Conservation (phyloP, 805 yeast genomes). For the Lipomyces spencermartinsiae region DNA sequence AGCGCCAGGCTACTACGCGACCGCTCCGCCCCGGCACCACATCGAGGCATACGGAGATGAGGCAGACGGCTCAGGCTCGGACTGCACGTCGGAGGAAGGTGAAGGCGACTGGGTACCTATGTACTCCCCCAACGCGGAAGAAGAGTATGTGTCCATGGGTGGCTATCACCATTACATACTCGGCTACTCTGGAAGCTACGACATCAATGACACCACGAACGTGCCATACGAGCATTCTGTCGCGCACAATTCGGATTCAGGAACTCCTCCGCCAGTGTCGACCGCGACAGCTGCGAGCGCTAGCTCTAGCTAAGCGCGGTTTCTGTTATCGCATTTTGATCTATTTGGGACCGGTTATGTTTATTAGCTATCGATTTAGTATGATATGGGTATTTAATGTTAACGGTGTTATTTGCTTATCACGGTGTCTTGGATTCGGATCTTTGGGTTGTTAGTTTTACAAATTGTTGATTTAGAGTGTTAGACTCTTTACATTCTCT, state of each 20-base stretch:
- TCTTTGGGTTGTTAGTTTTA: neutral
- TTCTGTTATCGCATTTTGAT: neutral
- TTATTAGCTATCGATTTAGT: neutral
- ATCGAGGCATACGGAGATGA: constrained; percentile 16
- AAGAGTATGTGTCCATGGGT: constrained; percentile 31
- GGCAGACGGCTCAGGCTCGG: neutral
- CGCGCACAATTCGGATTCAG: neutral
- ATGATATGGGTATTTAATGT: neutral
- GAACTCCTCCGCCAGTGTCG: neutral
- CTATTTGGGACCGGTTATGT: neutral
- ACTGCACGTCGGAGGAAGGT: neutral
- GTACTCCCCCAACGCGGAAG: constrained; percentile 29
- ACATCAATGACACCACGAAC: constrained; percentile 14
- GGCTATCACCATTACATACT: constrained; percentile 25
- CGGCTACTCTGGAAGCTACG: constrained; percentile 17
- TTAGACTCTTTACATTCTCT: neutral
- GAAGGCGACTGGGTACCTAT: constrained; percentile 34
- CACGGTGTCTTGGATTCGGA: neutral
- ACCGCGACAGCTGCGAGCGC: neutral
- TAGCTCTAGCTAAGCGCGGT: neutral
- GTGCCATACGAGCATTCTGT: constrained; percentile 29
- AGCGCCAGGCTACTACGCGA: constrained; percentile 25
- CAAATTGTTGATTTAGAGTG: constrained; percentile 1
- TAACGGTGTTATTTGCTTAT: neutral
- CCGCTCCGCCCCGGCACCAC: constrained; percentile 22